A percentile compares a stretch with the other conserved stretches of the same genome.
These are phyloP conservation scores for Monascus ruber DNA, from an alignment of 2,329 filamentous ascomycete species.

Conservation along the genomic window DNA sequence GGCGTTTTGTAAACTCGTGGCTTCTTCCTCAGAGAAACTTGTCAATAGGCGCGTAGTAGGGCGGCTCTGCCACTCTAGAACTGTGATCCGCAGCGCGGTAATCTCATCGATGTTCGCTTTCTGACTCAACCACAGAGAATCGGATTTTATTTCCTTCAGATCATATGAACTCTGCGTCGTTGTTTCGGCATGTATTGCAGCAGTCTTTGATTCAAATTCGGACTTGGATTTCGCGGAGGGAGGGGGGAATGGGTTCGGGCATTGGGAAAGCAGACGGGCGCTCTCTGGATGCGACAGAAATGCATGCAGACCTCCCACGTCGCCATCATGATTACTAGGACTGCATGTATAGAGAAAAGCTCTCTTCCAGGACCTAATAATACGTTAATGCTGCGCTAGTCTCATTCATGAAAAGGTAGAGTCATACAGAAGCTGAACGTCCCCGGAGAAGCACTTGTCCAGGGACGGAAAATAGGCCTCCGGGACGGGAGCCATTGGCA, in stretches of 20 bases:
- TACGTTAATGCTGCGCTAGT: neutral
- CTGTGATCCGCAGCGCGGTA: conserved; percentile 64
- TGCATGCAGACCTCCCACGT: conserved; percentile 46
- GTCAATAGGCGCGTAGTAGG: conserved; percentile 60
- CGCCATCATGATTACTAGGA: conserved; percentile 34
- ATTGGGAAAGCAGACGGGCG: conserved; percentile 55
- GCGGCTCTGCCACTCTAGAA: conserved; percentile 75
- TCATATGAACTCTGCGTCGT: conserved; percentile 56
- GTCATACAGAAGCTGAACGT: conserved; percentile 63
- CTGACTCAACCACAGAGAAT: conserved; percentile 76
- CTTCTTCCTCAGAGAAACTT: conserved; percentile 66
- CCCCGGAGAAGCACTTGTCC: conserved; percentile 72
- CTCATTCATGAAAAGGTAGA: conserved; percentile 1
- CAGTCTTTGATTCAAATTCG: conserved; percentile 72
- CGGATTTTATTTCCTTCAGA: conserved; percentile 68
- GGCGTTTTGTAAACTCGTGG: conserved; percentile 62
- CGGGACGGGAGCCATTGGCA: conserved; percentile 56
- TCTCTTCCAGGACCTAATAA: conserved; percentile 48
- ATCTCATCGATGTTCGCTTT: conserved; percentile 68
- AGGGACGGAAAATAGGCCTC: conserved; percentile 75
- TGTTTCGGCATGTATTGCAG: conserved; percentile 71
- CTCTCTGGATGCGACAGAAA: conserved; percentile 65
- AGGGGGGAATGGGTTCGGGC: conserved; percentile 55
- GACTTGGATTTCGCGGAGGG: conserved; percentile 54
- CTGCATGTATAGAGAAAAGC: conserved; percentile 43